Base-by-base conservation (phyloP, 257 asterid genomes). In the Capsicum pubescens region DNA sequence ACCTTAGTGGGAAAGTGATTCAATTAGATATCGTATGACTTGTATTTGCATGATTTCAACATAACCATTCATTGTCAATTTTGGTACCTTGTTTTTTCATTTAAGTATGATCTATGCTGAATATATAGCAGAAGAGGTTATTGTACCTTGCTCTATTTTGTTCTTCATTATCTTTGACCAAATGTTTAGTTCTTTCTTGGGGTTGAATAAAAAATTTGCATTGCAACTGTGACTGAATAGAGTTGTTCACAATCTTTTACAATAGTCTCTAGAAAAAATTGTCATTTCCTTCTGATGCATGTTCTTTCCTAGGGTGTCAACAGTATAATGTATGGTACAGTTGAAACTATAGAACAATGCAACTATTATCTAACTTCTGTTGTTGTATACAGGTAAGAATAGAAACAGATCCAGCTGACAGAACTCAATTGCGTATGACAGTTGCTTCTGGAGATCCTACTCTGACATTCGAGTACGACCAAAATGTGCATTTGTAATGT, bases 361-460 rank as follows among this genome's bases (percentile, higher is more conserved):
- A 35, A 63, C 60, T 79, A 16, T 72, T n/a, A 26, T 17, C 82
- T 79, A 77, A 58, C 82, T 26, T 32, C 32, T 77, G 56, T 82
- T 63, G 81, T 50, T 56, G 74, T 81, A 64, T 86, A 84, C 92
- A 95, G 99, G 77, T 90, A 85, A 92, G 99, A 93, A 90, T 95
- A 86, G 99, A 95, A 92, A 95, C 99, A 17, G 99, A 95, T 89
- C 99, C 99, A 69, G 95, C 99, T 8, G 99, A 95, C 87, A 91
- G 99, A 90, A 93, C 99, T 39, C 99, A 95, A 87, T 83, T 95
- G 86, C 97, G 99, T 9, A 91, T 94, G 94, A 95, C 98, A 3
- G 86, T 92, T 86, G 97, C 98, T 84, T 94, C 99, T 0, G 99
- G 99, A 86, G 98, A 94, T 88, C 94, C 97, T 78, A 79, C 87